A percentile compares a stretch with the other conserved stretches of the same genome.
These are phyloP conservation scores for Ogataea wickerhamii DNA, from an alignment of 805 yeast genomes.

Conservation along the genomic window DNA sequence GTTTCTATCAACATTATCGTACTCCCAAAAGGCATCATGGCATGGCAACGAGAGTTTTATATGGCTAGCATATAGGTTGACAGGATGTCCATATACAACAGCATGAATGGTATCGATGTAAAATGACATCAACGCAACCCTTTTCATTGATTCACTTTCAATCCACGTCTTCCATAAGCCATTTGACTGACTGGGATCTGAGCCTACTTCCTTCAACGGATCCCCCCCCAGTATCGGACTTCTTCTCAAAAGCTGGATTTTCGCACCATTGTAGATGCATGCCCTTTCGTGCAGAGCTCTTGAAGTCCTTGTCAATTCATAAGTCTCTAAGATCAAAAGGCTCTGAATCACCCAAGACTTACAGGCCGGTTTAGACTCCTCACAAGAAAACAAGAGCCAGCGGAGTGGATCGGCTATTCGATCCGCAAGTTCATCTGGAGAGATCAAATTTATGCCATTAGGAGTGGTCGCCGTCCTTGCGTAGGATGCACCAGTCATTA, in stretches of 20 bases:
- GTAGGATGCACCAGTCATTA: conserved; percentile 48
- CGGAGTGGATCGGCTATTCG: conserved; percentile 43
- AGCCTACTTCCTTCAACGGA: conserved; percentile 32
- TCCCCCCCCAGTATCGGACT: conserved; percentile 45
- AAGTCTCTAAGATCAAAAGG: conserved; percentile 44
- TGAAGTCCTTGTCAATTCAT: conserved; percentile 42
- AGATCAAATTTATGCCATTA: conserved; percentile 5
- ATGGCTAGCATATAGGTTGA: conserved; percentile 48
- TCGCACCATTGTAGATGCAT: conserved; percentile 49
- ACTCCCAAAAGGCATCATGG: conserved; percentile 51
- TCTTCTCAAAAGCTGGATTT: conserved; percentile 46
- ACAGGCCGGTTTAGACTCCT: conserved; percentile 43
- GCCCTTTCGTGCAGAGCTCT: conserved; percentile 48
- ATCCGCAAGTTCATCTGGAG: conserved; percentile 29
- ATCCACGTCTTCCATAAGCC: conserved; percentile 57
- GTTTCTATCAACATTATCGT: conserved; percentile 18
- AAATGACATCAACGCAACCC: conserved; percentile 73
- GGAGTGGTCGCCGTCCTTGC: conserved; percentile 9
- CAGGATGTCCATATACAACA: conserved; percentile 66
- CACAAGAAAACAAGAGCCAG: conserved; percentile 42
- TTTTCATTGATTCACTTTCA: conserved; percentile 67
- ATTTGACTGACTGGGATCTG: conserved; percentile 22
- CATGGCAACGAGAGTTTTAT: conserved; percentile 56
- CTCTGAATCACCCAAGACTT: conserved; percentile 48
- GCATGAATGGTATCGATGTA: conserved; percentile 72